phyloP scores from a whole-genome alignment of 106 monocot genomes.

The Dactylorhiza incarnata region DNA sequence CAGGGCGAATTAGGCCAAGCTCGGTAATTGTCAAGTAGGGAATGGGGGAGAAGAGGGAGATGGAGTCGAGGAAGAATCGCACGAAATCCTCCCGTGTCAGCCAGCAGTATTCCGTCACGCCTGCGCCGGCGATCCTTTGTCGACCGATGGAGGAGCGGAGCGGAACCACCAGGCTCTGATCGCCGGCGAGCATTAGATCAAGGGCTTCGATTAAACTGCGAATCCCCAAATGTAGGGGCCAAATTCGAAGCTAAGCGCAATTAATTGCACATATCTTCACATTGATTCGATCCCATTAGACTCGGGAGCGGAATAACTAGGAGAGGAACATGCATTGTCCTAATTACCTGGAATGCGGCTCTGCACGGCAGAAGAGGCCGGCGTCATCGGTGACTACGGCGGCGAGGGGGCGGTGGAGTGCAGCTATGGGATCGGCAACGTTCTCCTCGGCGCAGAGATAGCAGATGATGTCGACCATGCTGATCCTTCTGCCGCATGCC shows the following conservation, averaged over 20 bases:
- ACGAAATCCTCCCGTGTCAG: constrained; percentile 64
- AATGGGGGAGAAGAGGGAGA: constrained; percentile 52
- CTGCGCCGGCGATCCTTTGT: constrained; percentile 1
- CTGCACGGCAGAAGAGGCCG: constrained; percentile 24
- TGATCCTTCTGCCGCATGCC: constrained; percentile 34
- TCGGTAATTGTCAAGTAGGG: constrained; percentile 37
- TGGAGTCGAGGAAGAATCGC: constrained; percentile 69
- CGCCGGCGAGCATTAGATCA: constrained; percentile 41
- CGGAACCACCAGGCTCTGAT: constrained; percentile 44
- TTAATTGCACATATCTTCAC: too few relatives aligned
- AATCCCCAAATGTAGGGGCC: too few relatives aligned
- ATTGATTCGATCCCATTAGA: too few relatives aligned
- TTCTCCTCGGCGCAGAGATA: constrained; percentile 40
- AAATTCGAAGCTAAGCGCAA: too few relatives aligned
- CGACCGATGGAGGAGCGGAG: constrained; percentile 17
- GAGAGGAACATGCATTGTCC: too few relatives aligned
- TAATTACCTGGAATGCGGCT: constrained; percentile 51
- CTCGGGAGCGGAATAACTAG: too few relatives aligned
- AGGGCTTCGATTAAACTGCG: constrained; percentile 51
- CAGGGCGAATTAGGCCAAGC: constrained; percentile 47
- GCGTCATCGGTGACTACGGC: constrained; percentile 15
- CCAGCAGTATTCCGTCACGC: constrained; percentile 36
- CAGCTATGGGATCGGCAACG: constrained; percentile 21
- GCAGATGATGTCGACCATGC: constrained; percentile 65
- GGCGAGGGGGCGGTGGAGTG: constrained; percentile 41